Base-by-base conservation (phyloP, 2,329 filamentous ascomycete species). In the Fusarium devonianum region DNA sequence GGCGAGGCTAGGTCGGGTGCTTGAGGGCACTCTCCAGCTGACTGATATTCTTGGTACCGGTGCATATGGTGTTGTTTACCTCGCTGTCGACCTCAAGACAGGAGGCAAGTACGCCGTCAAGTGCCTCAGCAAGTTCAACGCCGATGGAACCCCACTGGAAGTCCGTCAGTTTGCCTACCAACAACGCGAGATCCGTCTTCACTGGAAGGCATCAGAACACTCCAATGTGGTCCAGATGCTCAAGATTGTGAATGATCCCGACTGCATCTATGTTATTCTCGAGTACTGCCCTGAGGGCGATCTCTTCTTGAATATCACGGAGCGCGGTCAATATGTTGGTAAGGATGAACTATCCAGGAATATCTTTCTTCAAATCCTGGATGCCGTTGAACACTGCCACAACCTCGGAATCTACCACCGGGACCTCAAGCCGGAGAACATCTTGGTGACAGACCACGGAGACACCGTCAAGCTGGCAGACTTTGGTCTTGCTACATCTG, bases 201-300 rank as follows among this genome's bases (percentile, higher is more conserved):
- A 99, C 75, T 90, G 96, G 74, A 77, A 85, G 72, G 94, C 92
- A 49, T 95, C 91, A 62, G 86, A 86, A 54, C 94, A 99, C 71
- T 86, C 87, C 67, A 97, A 97, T 72, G 90, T 99, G 58, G 92
- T 97, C 54, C 94, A 92, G 63, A 84, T 99, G 79, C 81, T 91
- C 63, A 92, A 94, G 79, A 96, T 97, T 68, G 85, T 97, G 78
- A 91, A 96, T 73, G 88, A 89, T 67, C 80, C 84, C 53, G 92
- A 97, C 72, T 97, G 92, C 81, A 95, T 92, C 58, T 97, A 91
- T 75, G 93, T 97, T 65, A 89, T 99, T 60, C 83, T 99, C 71
- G 94, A 99, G 73, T 97, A 92, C 73, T 97, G 93, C 77, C 91
- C 92, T 6, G 94, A 97, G 73, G 94, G 94, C 68, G 94, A 99